Percentiles rank a stretch among this genome's conserved stretches.
Evolutionary conservation across 768 basidiomycete genomes (phyloP).

Genomic region (Holtermannia corniformis): DNA sequence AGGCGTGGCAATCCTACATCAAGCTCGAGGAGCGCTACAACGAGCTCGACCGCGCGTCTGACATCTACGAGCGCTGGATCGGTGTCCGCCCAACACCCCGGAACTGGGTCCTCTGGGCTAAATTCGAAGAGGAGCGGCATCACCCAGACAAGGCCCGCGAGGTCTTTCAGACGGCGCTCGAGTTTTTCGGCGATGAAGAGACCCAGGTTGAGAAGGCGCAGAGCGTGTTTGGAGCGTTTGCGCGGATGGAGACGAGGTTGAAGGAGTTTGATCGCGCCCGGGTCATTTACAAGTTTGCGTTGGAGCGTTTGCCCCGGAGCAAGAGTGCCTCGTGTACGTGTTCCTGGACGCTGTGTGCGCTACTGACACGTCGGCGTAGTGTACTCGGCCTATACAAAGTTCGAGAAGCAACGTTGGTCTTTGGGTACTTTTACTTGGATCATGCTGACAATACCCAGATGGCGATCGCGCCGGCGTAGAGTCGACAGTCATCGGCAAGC

Average conservation of each 20-base stretch:
- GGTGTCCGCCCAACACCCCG: constrained; percentile 54
- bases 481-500: constrained; percentile 87
- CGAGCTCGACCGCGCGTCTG: constrained; percentile 82
- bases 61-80: constrained; percentile 65
- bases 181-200: constrained; percentile 74
- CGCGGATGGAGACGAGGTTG: constrained; percentile 90
- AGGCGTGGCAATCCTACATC: constrained; percentile 97
- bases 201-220: constrained; percentile 84
- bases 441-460: constrained; percentile 37
- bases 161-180: constrained; percentile 81
- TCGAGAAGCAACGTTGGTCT: constrained; percentile 74
- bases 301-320: constrained; percentile 80
- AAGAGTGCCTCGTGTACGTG: constrained; percentile 55
- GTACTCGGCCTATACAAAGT: constrained; percentile 89
- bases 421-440: neutral
- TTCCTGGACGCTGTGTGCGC: neutral
- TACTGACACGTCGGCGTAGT: constrained; percentile 43
- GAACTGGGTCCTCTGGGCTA: constrained; percentile 60
- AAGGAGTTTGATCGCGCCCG: constrained; percentile 96
- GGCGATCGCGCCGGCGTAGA: constrained; percentile 81
- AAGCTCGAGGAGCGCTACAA: constrained; percentile 91
- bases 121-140: constrained; percentile 54
- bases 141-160: constrained; percentile 66
- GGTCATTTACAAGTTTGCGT: constrained; percentile 99
- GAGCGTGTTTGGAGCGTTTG: constrained; percentile 83